Conservation (phyloP, 768 basidiomycete genomes). For the Boletus sp. region DNA sequence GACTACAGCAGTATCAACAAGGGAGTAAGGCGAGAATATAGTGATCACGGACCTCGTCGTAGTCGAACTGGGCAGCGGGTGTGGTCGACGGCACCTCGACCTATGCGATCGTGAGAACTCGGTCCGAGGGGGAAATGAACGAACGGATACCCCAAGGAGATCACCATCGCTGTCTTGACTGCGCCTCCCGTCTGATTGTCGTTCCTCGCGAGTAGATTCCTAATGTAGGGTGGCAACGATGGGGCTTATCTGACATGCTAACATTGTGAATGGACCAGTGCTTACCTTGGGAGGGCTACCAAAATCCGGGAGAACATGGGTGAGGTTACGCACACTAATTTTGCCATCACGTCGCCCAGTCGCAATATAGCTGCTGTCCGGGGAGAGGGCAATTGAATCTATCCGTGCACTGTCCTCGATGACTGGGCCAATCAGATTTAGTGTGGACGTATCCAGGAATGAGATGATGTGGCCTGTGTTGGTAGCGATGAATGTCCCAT, state of each 20-base stretch:
- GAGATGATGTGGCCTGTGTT: background rate
- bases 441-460: background rate
- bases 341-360: background rate
- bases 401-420: background rate
- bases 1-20: no score
- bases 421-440: background rate
- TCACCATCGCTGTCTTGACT: background rate
- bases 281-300: background rate
- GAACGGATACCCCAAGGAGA: no score
- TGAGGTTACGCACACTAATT: background rate
- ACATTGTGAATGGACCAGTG: background rate
- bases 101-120: no score
- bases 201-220: background rate
- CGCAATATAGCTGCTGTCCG: background rate
- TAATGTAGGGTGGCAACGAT: background rate
- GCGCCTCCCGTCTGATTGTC: background rate
- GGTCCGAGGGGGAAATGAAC: no score
- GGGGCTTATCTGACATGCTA: background rate
- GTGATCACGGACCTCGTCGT: no score
- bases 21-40: no score
- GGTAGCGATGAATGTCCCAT: background rate
- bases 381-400: background rate
- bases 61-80: no score
- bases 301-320: background rate
- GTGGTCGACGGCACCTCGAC: no score